Conservation (phyloP, 2,329 filamentous ascomycete species). For the Phyllachora maydis region DNA sequence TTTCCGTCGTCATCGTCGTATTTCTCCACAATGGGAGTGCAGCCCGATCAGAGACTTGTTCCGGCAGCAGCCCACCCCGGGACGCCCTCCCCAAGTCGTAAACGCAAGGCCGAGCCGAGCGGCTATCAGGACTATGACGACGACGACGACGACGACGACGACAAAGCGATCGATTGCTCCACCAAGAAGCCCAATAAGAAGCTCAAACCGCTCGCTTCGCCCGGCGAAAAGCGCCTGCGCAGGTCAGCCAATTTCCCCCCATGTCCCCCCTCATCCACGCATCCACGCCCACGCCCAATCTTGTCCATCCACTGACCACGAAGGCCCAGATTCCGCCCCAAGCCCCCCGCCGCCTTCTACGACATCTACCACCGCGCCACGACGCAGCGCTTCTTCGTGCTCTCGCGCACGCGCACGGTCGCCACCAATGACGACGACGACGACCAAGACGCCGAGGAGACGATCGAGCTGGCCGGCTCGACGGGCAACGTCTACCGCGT, state of each 20-base stretch:
- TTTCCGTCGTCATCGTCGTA: no score
- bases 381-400: constrained; percentile 20
- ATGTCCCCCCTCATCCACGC: neutral
- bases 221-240: constrained; percentile 1
- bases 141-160: no score
- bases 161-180: no score
- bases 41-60: no score
- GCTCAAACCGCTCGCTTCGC: neutral
- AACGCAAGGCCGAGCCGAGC: no score
- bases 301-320: no score
- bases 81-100: no score
- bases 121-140: no score
- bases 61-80: no score
- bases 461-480: constrained; percentile 36
- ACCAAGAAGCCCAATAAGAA: neutral
- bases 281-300: neutral
- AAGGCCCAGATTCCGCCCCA: constrained; percentile 7
- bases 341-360: constrained; percentile 6
- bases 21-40: no score
- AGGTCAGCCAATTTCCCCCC: neutral
- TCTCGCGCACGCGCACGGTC: constrained; percentile 16
- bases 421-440: no score
- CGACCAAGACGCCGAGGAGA: constrained; percentile 26
- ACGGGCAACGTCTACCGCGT: constrained; percentile 47
- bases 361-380: constrained; percentile 7